A percentile compares a stretch with the other conserved stretches of the same genome.
Evolutionary conservation across 495 filamentous ascomycete species (phyloP).

Genomic region (Collariella sp.): DNA sequence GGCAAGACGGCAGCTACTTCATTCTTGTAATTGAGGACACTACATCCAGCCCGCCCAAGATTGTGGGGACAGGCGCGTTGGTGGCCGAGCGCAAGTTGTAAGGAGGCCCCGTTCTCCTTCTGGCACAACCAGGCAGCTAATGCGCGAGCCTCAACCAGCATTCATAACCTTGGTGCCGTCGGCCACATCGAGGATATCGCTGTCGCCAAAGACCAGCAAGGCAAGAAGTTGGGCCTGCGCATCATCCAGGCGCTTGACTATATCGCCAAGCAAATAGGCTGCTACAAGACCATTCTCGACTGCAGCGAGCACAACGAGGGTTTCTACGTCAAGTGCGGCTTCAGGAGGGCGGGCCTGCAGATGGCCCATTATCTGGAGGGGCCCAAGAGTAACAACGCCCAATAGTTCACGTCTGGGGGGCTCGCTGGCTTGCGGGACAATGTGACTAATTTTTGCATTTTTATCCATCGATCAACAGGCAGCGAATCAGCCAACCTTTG

Average conservation of each 20-base stretch:
- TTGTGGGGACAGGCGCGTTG: slow-evolving; percentile 83
- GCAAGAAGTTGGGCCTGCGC: slow-evolving; percentile 86
- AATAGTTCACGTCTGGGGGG: slow-evolving; percentile 9
- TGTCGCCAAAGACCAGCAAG: slow-evolving; percentile 86
- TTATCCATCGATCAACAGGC: background rate
- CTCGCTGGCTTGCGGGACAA: background rate
- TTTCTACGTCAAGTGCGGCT: slow-evolving; percentile 98
- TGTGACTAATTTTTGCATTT: slow-evolving; percentile 2
- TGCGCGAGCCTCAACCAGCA: slow-evolving; percentile 34
- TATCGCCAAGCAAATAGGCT: slow-evolving; percentile 74
- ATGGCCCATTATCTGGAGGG: slow-evolving; percentile 91
- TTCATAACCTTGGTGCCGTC: slow-evolving; percentile 66
- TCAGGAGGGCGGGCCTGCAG: slow-evolving; percentile 83
- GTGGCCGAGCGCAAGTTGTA: slow-evolving; percentile 83
- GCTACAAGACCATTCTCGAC: slow-evolving; percentile 74
- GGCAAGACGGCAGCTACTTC: slow-evolving; percentile 74
- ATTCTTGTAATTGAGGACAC: slow-evolving; percentile 74
- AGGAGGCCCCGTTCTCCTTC: slow-evolving; percentile 15
- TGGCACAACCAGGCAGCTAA: slow-evolving; percentile 2
- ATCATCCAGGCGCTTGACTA: slow-evolving; percentile 92
- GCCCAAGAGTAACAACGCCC: slow-evolving; percentile 39
- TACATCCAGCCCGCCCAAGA: slow-evolving; percentile 32
- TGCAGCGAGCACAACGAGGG: slow-evolving; percentile 74
- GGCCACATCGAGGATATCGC: slow-evolving; percentile 99
- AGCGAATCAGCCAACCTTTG: slow-evolving; percentile 3